Evolutionary conservation across 352 stramenopile genomes (phyloP), one percentile per base, ranked within the genome.

Genomic region (Pythium scleroteichum): DNA sequence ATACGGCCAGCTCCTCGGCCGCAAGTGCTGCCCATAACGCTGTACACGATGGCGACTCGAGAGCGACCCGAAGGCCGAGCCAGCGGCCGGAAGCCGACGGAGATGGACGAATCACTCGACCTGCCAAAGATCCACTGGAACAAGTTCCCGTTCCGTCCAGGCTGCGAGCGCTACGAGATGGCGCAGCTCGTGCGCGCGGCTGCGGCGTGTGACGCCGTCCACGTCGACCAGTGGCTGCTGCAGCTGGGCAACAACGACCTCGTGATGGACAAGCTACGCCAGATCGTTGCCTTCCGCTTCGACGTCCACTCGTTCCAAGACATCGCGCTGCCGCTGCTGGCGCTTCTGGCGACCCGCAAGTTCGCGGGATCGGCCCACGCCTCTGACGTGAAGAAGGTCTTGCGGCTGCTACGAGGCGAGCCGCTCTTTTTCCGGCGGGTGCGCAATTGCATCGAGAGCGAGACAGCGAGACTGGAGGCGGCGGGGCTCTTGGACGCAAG

Each of bases 341-440:
- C 71, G 39, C 42, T 79, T 27, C 38, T 84, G 16, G 72, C 62
- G 17, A 79, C 57, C 60, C 79, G 78, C 41, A 17, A 4, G 54
- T 85, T 85, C 51, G 66, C 66, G 17, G 73, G 79, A 5, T 64
- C 78, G 19, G 63, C 74, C n/a, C 79, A 62, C 45, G 32, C 45
- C 42, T 40, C 29, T 14, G 54, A 62, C 54, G 45, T 62, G 27
- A 62, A 54, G 45, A 41, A 29, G 29, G 45, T 62, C 27, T 42
- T 62, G 16, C 54, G 44, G 20, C 42, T 60, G 53, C 53, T 62
- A 8, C 19, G 48, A 42, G 54, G 45, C 33, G 54, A 62, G 23
- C 62, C 55, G 33, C 49, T 64, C 2, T 69, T 69, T 44, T 23
- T 65, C 22, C 46, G 26, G 2, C 54, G 55, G 33, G 50, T 64